Base-by-base conservation (phyloP, 495 filamentous ascomycete species). In the Xylaria curta region DNA sequence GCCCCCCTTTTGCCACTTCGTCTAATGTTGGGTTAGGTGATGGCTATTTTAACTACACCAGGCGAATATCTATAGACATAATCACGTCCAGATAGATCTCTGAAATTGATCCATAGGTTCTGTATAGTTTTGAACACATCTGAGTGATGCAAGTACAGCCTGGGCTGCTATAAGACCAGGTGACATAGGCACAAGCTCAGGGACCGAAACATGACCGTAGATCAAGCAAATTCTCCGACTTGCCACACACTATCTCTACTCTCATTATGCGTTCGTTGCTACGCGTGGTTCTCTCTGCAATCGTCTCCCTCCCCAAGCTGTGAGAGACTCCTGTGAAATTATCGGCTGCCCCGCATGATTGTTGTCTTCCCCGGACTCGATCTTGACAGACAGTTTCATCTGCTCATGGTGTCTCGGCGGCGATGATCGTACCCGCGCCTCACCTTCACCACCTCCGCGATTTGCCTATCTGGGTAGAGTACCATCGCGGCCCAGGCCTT, bases 121-220 rank as follows among this genome's bases (percentile, higher is more conserved):
- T 42, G 2, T 42, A 42, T 0, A 51, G 53, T 51, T 21, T 0
- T 8, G 0, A 49, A 19, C 7, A 21, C 17, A 1, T 47, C 7
- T 51, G 21, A 42, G 21, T 21, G 2, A 10, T 5, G 47, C 12
- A 21, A 24, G 21, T 54, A 56, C 28, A 54, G 17, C 6, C 26
- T 3, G 17, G 53, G 13, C 53, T 26, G 26, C 13, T 56, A 56
- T 56, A 56, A 28, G 7, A 3, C 51, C 3, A 15, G 9, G 10
- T 62, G 59, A 26, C 38, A 44, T 24, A 44, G 60, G 60, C 21
- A 63, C n/a, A 42, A 44, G 60, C 17, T 15, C 21, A 38, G 60
- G 10, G 47, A 46, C 64, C 63, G 64, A 66, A 66, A 66, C 64
- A 36, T 17, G 47, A 9, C 10, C 46, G 42, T 33, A 66, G 64